Evolutionary conservation across 176 grass and related monocot species (phyloP), one percentile per base, ranked within the genome.

Genomic region (Bonia amplexicaulis): DNA sequence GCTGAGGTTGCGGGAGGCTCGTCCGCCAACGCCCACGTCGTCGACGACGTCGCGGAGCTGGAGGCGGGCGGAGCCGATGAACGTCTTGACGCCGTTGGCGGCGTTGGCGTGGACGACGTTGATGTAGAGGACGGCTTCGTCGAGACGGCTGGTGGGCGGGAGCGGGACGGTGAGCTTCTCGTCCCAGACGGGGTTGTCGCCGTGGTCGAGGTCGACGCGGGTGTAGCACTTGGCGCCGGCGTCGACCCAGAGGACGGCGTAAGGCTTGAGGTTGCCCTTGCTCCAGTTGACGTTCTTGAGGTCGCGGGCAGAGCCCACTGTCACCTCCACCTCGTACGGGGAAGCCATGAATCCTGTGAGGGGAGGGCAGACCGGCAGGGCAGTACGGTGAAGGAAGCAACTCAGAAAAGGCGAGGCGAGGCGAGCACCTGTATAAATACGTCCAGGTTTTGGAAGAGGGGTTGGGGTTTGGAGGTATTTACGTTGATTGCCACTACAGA

Each of bases 201-300:
- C 85, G 62, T 64, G 48, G 69, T 88, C 91, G 22, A 86, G 31
- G 73, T 93, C 91, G 4, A 90, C 94, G 47, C 80, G 84, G 69
- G 91, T 90, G 58, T 89, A 87, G 84, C 76, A 41, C 71, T 37
- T 37, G 35, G 35, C 35, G 35, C 35, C 35, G 73, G 31, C 79
- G 59, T 95, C 80, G 31, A 95, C 41, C 93, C 90, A 95, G 57
- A 86, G 35, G 0, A 95, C 93, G 14, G 72, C 90, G 71, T 95
- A 95, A 2, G 93, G 80, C 25, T 87, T 78, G 25, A 95, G 88
- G 2, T 91, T 75, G 75, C 93, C 93, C 64, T 87, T 39, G 4
- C 93, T 90, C 93, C 93, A 95, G 86, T 92, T 95, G 15, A 95
- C 90, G 83, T 95, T 95, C 85, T 95, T 95, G 12, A 95, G 90